Conservation (phyloP, 1,284 basidiomycete genomes). For the Trametes polyzona region DNA sequence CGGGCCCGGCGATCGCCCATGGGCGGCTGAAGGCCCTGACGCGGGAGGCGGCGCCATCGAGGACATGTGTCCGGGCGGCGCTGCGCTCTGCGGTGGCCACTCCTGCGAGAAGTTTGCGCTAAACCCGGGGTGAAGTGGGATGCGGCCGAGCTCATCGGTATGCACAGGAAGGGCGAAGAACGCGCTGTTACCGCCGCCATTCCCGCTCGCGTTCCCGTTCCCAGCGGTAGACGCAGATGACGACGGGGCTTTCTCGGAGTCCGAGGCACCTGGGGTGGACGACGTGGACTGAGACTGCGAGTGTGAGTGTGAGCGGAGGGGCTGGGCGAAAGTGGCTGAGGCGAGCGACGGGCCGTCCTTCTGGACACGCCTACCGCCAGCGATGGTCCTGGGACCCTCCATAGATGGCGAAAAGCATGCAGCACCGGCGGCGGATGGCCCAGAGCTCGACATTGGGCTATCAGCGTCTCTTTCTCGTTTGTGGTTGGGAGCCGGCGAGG, state of each 20-base stretch:
- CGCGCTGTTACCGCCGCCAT: background rate
- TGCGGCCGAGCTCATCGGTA: conserved; percentile 59
- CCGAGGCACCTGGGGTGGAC: conserved; percentile 45
- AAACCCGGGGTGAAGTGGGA: conserved; percentile 50
- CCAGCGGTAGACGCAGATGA: background rate
- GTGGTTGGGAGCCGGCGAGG: conserved; percentile 48
- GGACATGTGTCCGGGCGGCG: background rate
- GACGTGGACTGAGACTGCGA: conserved; percentile 10
- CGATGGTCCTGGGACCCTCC: conserved; percentile 33
- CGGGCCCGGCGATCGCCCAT: background rate
- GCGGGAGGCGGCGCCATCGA: background rate
- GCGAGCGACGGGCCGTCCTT: conserved; percentile 14
- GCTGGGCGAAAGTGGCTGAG: conserved; percentile 20
- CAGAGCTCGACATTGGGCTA: conserved; percentile 33
- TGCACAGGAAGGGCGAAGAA: conserved; percentile 52
- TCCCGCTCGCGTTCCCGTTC: background rate
- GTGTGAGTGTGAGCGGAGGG: conserved; percentile 7
- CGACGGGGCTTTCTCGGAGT: conserved; percentile 2
- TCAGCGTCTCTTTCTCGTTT: conserved; percentile 68
- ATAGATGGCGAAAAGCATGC: background rate
- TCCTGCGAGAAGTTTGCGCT: conserved; percentile 17
- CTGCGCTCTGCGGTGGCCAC: conserved; percentile 2
- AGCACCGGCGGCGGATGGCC: conserved; percentile 3
- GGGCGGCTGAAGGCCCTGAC: background rate
- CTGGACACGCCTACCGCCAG: conserved; percentile 39